These are phyloP conservation scores for Iberis pinnata DNA, from an alignment of 345 rosid genomes.

Conservation along the genomic window DNA sequence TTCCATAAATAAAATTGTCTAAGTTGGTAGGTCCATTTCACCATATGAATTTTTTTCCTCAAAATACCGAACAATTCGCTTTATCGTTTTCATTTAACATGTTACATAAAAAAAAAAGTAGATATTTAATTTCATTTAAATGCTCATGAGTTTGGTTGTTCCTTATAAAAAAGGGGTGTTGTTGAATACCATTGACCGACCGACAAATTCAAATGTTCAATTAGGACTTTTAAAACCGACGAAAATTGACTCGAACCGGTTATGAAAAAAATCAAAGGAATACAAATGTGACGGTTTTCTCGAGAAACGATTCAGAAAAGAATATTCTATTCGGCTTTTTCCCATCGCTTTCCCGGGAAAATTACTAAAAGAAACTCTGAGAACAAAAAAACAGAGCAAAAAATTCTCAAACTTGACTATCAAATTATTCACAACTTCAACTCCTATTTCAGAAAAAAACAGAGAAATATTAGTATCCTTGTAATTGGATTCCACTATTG, in stretches of 20 bases:
- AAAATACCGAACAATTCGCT: background rate
- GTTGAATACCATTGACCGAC: constrained; percentile 21
- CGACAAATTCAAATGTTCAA: constrained; percentile 15
- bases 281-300: too few relatives aligned
- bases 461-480: background rate
- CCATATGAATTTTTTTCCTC: background rate
- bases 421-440: constrained; percentile 4
- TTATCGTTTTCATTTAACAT: constrained; percentile 9
- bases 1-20: background rate
- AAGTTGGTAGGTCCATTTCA: constrained; percentile 16
- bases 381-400: constrained; percentile 10
- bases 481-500: too few relatives aligned
- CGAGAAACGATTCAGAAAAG: too few relatives aligned
- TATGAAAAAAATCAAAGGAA: too few relatives aligned
- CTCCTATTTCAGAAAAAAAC: background rate
- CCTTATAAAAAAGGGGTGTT: too few relatives aligned
- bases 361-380: too few relatives aligned
- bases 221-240: constrained; percentile 1
- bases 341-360: too few relatives aligned
- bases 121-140: constrained; percentile 14
- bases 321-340: too few relatives aligned
- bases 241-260: too few relatives aligned
- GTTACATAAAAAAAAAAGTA: constrained; percentile 7
- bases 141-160: too few relatives aligned
- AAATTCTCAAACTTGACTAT: constrained; percentile 10